phyloP scores from a whole-genome alignment of 2,329 filamentous ascomycete genomes.

The Penicillium thymicola region DNA sequence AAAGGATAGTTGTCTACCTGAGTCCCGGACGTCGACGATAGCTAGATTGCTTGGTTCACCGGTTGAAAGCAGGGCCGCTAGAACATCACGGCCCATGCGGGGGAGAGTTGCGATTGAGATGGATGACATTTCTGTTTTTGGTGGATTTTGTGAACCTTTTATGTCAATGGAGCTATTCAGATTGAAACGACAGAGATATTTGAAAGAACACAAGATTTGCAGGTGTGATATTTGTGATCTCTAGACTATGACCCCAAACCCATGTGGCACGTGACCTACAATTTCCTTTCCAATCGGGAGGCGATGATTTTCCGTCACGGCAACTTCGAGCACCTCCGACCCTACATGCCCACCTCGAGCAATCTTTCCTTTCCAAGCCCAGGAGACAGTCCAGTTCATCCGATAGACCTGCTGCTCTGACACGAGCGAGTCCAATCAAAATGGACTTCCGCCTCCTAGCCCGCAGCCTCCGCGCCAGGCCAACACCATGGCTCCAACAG shows the following conservation, averaged over 20 bases:
- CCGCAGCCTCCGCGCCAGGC: constrained; percentile 33
- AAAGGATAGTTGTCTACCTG: constrained; percentile 49
- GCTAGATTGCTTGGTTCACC: constrained; percentile 54
- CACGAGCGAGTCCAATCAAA: constrained; percentile 7
- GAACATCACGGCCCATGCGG: constrained; percentile 65
- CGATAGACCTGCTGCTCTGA: constrained; percentile 1
- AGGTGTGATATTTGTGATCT: neutral
- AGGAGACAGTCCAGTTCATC: neutral
- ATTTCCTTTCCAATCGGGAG: constrained; percentile 19
- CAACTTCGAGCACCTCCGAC: constrained; percentile 4
- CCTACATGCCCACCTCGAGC: constrained; percentile 2
- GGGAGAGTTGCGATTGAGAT: constrained; percentile 61
- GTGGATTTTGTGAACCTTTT: neutral
- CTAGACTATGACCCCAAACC: neutral
- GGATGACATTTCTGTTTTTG: constrained; percentile 42
- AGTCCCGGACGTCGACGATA: constrained; percentile 85
- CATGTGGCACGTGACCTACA: constrained; percentile 23
- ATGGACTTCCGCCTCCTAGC: constrained; percentile 35
- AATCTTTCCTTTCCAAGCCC: neutral
- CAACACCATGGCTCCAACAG: constrained; percentile 27
- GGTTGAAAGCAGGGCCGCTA: constrained; percentile 62
- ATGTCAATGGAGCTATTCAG: neutral
- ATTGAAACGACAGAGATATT: neutral
- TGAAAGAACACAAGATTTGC: constrained; percentile 3
- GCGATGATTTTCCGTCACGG: constrained; percentile 16